A percentile compares a stretch with the other conserved stretches of the same genome.
Evolutionary conservation across 345 rosid species (phyloP).

Genomic region (Syzygium grande): DNA sequence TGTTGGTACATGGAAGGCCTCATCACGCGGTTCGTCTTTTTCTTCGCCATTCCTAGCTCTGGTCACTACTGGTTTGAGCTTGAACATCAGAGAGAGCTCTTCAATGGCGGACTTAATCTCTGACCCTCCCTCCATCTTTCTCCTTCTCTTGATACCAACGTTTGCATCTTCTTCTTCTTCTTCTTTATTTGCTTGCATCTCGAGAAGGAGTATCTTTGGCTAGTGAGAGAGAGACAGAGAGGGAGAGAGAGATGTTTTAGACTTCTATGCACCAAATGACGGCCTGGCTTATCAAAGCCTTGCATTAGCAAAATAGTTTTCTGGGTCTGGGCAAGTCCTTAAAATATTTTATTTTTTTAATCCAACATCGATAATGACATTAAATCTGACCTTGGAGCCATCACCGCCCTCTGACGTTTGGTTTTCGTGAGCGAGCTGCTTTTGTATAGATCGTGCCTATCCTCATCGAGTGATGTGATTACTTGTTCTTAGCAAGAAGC

Average conservation of each 20-base stretch:
- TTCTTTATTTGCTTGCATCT: not conserved
- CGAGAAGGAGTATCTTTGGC: not conserved
- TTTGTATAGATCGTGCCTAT: not conserved
- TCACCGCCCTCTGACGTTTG: not conserved
- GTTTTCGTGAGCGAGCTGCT: not conserved
- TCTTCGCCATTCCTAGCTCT: not conserved
- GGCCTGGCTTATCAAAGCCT: not conserved
- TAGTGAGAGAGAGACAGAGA: not conserved
- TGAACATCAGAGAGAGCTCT: constrained; percentile 48
- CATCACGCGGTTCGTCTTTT: constrained; percentile 13
- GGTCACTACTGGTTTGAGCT: constrained; percentile 25
- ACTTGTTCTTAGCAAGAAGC: not conserved
- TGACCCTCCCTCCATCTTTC: constrained; percentile 51
- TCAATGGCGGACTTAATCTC: constrained; percentile 73
- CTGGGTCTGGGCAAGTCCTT: not conserved
- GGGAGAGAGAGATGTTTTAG: not conserved
- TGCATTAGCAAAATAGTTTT: not conserved
- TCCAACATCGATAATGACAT: not conserved
- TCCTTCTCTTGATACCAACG: constrained; percentile 57
- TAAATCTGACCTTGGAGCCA: not conserved
- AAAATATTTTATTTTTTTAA: not conserved
- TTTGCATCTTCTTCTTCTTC: not conserved
- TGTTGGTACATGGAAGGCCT: constrained; percentile 36
- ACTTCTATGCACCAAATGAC: not conserved
- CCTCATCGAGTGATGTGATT: not conserved